Base-by-base conservation (phyloP, 495 filamentous ascomycete species). In the Aspergillus avenaceus region DNA sequence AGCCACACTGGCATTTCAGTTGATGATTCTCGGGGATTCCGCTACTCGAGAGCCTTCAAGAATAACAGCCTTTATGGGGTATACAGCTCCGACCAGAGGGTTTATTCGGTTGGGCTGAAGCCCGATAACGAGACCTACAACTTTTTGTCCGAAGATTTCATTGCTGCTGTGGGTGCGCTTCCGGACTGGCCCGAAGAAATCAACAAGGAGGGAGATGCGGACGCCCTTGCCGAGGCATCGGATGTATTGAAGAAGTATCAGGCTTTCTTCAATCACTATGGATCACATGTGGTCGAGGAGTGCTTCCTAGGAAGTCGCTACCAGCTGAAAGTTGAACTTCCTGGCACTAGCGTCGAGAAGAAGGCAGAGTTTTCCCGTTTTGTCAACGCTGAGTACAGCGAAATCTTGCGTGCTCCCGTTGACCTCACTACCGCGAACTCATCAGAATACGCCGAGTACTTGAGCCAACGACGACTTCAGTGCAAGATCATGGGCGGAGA, bases 271-370 rank as follows among this genome's bases (percentile, higher is more conserved):
- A 23, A 2, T 3, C 8, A 24, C 18, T 41, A 24, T 24, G 38
- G 38, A 41, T 41, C 38, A 1, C 38, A 41, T 41, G 38, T 41
- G 7, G 38, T 41, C 8, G 38, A 41, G 38, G 38, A 41, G 18
- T 41, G 38, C 24, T 22, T 24, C 4, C 18, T 41, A 2, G 38
- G 38, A 7, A 41, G 18, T 11, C 38, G 38, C 18, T 41, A 41
- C 8, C 38, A 41, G 38, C 19, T 41, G 16, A 16, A 22, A 23
- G 38, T 41, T 9, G 38, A 41, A 22, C 16, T 16, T 11, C 2
- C 38, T 12, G 38, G 24, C 18, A 41, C 21, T 12, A 11, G 38
- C 8, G 8, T 41, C 18, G 38, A 41, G 23, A n/a, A 24, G 18
- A 41, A 41, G 6, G 38, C 21, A 11, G 38, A 22, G 8, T 41